These are phyloP conservation scores for Saccharomycopsis capsularis DNA, from an alignment of 805 yeast genomes.

Conservation along the genomic window DNA sequence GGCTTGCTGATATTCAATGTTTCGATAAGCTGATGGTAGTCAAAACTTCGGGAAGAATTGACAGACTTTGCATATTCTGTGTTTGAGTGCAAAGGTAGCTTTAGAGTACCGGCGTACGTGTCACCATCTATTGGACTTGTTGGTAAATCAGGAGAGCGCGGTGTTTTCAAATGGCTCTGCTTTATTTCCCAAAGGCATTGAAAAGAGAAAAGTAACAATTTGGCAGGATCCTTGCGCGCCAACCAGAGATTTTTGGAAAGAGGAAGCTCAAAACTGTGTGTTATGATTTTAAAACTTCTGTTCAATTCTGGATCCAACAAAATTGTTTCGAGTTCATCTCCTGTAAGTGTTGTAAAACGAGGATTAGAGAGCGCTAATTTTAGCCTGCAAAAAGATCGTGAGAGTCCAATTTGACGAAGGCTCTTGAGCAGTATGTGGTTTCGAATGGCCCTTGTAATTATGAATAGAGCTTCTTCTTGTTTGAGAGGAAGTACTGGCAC, in stretches of 20 bases:
- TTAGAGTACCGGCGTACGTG: too few relatives aligned
- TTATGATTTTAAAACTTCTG: too few relatives aligned
- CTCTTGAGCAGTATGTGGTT: not conserved
- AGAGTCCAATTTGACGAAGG: not conserved
- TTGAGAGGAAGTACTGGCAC: not conserved
- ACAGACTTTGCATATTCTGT: not conserved
- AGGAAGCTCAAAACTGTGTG: too few relatives aligned
- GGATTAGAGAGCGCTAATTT: not conserved
- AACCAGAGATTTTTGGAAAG: not conserved
- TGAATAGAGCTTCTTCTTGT: not conserved
- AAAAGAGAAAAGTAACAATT: too few relatives aligned
- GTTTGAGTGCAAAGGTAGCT: not conserved
- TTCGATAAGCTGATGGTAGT: slow-evolving; percentile 22
- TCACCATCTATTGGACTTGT: too few relatives aligned
- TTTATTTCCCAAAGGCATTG: too few relatives aligned
- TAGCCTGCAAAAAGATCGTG: not conserved
- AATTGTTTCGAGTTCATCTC: too few relatives aligned
- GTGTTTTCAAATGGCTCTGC: too few relatives aligned
- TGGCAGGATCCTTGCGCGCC: not conserved
- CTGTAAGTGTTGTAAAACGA: too few relatives aligned
- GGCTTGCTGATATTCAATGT: slow-evolving; percentile 24
- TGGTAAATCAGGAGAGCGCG: not conserved
- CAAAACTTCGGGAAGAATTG: not conserved
- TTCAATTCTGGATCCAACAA: not conserved
- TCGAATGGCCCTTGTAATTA: not conserved